A percentile compares a stretch with the other conserved stretches of the same genome.
Evolutionary conservation across 495 filamentous ascomycete genomes (phyloP).

Genomic region (Staphylotrichum longicolle): DNA sequence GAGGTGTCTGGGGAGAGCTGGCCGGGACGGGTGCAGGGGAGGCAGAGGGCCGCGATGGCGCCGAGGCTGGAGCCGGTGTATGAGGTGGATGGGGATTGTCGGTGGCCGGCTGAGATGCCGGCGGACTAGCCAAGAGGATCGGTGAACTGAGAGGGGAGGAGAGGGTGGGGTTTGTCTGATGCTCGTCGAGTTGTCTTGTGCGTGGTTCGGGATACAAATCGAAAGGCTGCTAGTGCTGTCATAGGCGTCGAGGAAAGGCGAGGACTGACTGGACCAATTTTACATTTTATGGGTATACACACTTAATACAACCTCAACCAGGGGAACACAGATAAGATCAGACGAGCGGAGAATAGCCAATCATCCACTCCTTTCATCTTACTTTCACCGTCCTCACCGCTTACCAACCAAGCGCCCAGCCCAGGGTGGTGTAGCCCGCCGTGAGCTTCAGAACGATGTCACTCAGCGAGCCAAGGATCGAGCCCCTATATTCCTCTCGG

Average conservation of each 20-base stretch:
- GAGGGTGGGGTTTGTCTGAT: too few species aligned
- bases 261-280: too few species aligned
- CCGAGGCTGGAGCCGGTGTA: not conserved
- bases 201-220: too few species aligned
- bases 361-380: not conserved
- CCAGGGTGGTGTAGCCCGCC: conserved; percentile 36
- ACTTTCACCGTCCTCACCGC: not conserved
- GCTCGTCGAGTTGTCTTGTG: too few species aligned
- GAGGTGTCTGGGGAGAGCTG: too few species aligned
- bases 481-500: conserved; percentile 20
- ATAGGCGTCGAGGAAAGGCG: too few species aligned
- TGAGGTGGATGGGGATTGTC: not conserved
- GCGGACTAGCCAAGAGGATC: too few species aligned
- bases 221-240: too few species aligned
- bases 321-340: not conserved
- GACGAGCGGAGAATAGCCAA: not conserved
- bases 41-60: not conserved
- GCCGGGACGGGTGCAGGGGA: not conserved
- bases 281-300: too few species aligned
- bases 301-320: not conserved
- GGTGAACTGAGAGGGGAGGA: not conserved
- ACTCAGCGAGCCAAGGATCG: conserved; percentile 19
- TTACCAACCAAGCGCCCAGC: conserved; percentile 32
- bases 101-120: not conserved
- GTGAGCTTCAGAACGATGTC: conserved; percentile 34